Evolutionary conservation across 2,329 filamentous ascomycete species (phyloP), one percentile per base, ranked within the genome.

Genomic region (Tolypocladium paradoxum): DNA sequence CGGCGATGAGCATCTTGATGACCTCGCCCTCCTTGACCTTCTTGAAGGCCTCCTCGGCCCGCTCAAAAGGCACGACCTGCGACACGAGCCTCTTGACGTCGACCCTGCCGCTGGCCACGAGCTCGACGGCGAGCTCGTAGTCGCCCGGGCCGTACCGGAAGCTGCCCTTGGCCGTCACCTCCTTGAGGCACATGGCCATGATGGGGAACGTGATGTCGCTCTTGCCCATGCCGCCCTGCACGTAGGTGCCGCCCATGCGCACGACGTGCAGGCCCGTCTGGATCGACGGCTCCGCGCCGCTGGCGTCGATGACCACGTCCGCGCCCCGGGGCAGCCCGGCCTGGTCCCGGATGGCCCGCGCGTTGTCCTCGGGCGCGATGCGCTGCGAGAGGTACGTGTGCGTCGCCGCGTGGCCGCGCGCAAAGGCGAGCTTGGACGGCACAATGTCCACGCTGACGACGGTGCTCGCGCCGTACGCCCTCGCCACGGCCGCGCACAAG

Each of bases 71-170:
- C 50, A 96, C 90, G 31, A 83, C 82, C 33, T 79, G 79, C 16
- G 87, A 89, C 58, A 97, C 84, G 56, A 97, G 76, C 68, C 82
- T 82, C 81, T 95, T 95, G 55, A 90, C 86, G 46, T 88, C 82
- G 40, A 97, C 81, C 67, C 82, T 83, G 49, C 88, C 88, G 29
- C 73, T 77, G 8, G 79, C 78, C 1, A 96, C 82, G 56, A 97
- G 76, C 58, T 89, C 82, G 47, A 96, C 77, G 5, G 90, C 90
- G 7, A 91, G 81, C 66, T 84, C 81, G 71, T 96, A 97, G 70
- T 96, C 92, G 22, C 91, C 91, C 52, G 83, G 81, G 4, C 85
- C 85, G 70, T 97, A 97, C 38, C 92, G 82, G 78, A 97, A 97
- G 57, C 85, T 91, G 24, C 92, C 92, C 65, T 86, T 88, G 48